Evolutionary conservation across 305 asterid species (phyloP), one percentile per base, ranked within the genome.

Genomic region (Rubia tinctorum): DNA sequence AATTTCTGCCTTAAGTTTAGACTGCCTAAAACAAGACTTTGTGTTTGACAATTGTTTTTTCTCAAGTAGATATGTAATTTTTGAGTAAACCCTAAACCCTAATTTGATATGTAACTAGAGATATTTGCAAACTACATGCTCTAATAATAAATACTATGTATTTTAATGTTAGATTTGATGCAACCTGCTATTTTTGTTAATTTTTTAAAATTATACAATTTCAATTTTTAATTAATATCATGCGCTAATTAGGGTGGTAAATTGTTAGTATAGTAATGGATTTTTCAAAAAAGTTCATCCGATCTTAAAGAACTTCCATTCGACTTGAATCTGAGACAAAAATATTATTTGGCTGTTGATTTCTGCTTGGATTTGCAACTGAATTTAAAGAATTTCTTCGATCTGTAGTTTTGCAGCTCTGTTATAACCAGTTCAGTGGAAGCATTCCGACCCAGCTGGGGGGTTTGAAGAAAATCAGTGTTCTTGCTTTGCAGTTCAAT

Each of bases 401-500:
- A 20, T 17, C 8, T 86, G 83, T 68, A 93, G 98, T 93, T 84
- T 67, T 93, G 89, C 97, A 93, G 91, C 94, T 93, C 69, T 91
- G 97, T 69, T 91, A 88, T 77, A 93, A 93, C 79, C 90, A 87
- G 74, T 70, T 93, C 53, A 85, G 79, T 8, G 97, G 98, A 78
- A 90, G 97, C 75, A 81, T 93, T 81, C 98, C 98, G 10, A 90
- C 87, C 8, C 90, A 88, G 76, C 77, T 91, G 2, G 89, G 87
- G 64, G 81, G 80, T 45, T 80, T 88, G 68, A 81, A 85, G 85
- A 91, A 85, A 84, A 88, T 93, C 56, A 90, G 77, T 42, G 97
- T 90, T 62, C 84, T 93, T 7, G 92, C 97, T 75, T 80, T 93
- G 68, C 98, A 91, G 66, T 85, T 87, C 13, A 93, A 93, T 80